These are phyloP conservation scores for Picea glauca DNA, from an alignment of 75 land plant species.

Conservation along the genomic window DNA sequence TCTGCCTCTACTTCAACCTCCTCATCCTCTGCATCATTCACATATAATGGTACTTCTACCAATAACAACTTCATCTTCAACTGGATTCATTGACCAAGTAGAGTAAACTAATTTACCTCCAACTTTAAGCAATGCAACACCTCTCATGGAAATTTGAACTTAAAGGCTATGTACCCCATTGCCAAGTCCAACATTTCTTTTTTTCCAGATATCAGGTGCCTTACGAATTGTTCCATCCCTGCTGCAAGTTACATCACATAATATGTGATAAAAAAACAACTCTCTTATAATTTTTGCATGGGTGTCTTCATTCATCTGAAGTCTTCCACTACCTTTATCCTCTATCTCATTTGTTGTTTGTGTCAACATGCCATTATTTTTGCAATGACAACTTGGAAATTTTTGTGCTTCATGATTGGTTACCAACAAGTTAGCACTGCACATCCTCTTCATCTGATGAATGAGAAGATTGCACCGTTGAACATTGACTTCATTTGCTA, in stretches of 20 bases:
- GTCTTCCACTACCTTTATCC: neutral
- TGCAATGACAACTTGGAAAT: slow-evolving; percentile 65
- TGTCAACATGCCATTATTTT: neutral
- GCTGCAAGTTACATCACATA: slow-evolving; percentile 99
- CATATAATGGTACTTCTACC: neutral
- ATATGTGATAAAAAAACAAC: slow-evolving; percentile 74
- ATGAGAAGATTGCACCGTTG: slow-evolving; percentile 94
- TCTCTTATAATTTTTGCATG: slow-evolving; percentile 18
- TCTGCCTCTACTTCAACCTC: slow-evolving; percentile 32
- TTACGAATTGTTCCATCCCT: slow-evolving; percentile 97
- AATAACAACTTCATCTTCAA: slow-evolving; percentile 91
- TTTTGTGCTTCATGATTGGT: slow-evolving; percentile 99
- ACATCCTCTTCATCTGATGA: slow-evolving; percentile 98
- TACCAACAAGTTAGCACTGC: slow-evolving; percentile 89
- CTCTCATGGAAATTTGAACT: slow-evolving; percentile 92
- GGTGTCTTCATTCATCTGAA: slow-evolving; percentile 1
- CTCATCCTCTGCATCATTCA: slow-evolving; percentile 19
- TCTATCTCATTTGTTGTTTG: slow-evolving; percentile 7
- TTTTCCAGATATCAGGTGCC: slow-evolving; percentile 96
- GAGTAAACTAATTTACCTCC: slow-evolving; percentile 93
- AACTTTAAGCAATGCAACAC: slow-evolving; percentile 79
- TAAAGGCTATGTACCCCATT: slow-evolving; percentile 91
- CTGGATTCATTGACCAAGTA: slow-evolving; percentile 95
- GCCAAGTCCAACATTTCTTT: slow-evolving; percentile 86
- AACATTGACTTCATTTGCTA: slow-evolving; percentile 96